Conservation (phyloP, 2,329 filamentous ascomycete species). For the Cladophialophora psammophila region DNA sequence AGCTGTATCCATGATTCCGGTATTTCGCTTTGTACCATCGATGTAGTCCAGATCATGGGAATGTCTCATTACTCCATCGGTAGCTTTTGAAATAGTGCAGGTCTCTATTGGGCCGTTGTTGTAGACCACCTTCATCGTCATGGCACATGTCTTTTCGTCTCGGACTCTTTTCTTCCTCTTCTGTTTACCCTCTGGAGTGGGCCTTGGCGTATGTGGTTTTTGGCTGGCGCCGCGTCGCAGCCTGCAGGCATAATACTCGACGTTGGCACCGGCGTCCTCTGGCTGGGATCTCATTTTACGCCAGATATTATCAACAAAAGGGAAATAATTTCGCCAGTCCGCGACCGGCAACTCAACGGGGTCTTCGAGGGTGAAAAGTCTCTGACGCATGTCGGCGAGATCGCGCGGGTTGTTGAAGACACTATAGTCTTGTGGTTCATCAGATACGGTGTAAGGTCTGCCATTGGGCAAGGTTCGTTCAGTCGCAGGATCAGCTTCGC, state of each 20-base stretch:
- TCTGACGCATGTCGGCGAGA: constrained; percentile 51
- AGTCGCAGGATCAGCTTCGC: constrained; percentile 19
- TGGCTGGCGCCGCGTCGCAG: constrained; percentile 50
- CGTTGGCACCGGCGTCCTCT: constrained; percentile 47
- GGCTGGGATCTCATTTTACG: constrained; percentile 51
- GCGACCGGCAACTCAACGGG: constrained; percentile 55
- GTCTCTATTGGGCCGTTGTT: constrained; percentile 54
- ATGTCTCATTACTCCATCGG: constrained; percentile 51
- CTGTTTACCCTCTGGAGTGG: constrained; percentile 55
- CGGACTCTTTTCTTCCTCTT: constrained; percentile 53
- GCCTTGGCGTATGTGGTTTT: constrained; percentile 49
- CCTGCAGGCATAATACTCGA: constrained; percentile 58
- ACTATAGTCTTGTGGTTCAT: constrained; percentile 41
- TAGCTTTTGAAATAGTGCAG: constrained; percentile 53
- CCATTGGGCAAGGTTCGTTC: constrained; percentile 29
- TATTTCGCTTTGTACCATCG: constrained; percentile 57
- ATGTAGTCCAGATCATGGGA: constrained; percentile 57
- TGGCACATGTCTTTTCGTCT: constrained; percentile 56
- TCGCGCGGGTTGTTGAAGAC: constrained; percentile 54
- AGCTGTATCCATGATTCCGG: constrained; percentile 56
- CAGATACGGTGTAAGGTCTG: constrained; percentile 23
- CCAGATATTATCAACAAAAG: constrained; percentile 60
- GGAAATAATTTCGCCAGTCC: constrained; percentile 58
- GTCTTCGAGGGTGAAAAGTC: constrained; percentile 55
- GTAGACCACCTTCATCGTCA: constrained; percentile 57